Percentiles rank a stretch among this genome's conserved stretches.
Evolutionary conservation across 441 rosid genomes (phyloP).

Genomic region (Rhodomyrtus psidioides): DNA sequence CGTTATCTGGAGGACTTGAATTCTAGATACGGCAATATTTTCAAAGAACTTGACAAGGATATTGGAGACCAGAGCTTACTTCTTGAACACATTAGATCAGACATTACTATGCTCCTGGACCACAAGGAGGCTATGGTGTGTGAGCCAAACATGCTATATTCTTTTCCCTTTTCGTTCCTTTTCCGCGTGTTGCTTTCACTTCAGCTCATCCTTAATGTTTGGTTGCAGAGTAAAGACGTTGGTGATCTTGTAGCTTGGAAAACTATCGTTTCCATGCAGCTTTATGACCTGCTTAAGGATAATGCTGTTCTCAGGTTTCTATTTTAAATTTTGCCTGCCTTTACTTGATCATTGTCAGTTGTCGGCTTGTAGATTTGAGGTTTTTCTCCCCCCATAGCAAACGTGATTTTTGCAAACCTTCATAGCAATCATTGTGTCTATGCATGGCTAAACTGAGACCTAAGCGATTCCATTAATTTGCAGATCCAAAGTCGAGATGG

Average conservation of each 20-base stretch:
- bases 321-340: background rate
- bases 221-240: constrained; percentile 50
- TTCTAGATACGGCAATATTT: constrained; percentile 53
- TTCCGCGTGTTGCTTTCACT: background rate
- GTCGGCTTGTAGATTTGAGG: background rate
- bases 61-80: constrained; percentile 35
- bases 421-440: background rate
- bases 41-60: constrained; percentile 62
- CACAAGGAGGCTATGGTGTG: constrained; percentile 44
- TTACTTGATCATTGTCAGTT: background rate
- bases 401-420: background rate
- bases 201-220: background rate
- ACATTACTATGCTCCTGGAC: constrained; percentile 31
- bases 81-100: constrained; percentile 35
- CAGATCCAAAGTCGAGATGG: constrained; percentile 51
- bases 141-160: background rate
- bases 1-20: constrained; percentile 76
- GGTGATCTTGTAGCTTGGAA: constrained; percentile 52
- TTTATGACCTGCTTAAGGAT: constrained; percentile 31
- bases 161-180: background rate
- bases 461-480: background rate
- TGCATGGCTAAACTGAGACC: background rate
- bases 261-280: constrained; percentile 36
- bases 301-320: constrained; percentile 49
- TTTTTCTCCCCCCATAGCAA: background rate